Percentiles rank a stretch among this genome's conserved stretches.
These are phyloP conservation scores for Cercospora beticola DNA, from an alignment of 2,329 filamentous ascomycete species.

Conservation along the genomic window DNA sequence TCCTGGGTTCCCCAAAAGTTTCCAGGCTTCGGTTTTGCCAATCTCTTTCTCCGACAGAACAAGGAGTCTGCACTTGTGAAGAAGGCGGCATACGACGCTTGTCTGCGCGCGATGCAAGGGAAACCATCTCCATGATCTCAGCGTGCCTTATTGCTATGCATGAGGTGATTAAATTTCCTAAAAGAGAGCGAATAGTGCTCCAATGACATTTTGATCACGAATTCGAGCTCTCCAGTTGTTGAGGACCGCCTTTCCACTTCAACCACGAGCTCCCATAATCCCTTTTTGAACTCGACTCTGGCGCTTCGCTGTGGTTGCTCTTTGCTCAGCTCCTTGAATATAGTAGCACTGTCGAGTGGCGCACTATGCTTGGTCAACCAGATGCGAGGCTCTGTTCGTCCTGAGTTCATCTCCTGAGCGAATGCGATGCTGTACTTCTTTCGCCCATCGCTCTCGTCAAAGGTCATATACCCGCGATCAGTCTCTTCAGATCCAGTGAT, in stretches of 20 bases:
- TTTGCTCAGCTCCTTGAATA: conserved; percentile 10
- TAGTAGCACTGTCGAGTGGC: not conserved
- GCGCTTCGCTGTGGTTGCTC: conserved; percentile 5
- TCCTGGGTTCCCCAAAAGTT: conserved; percentile 43
- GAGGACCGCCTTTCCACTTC: conserved; percentile 15
- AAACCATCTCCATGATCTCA: not conserved
- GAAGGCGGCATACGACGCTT: conserved; percentile 42
- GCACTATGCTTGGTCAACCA: conserved; percentile 17
- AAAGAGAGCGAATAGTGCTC: conserved; percentile 22
- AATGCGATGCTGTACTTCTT: conserved; percentile 23
- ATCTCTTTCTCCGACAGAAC: conserved; percentile 43
- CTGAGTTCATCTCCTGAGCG: conserved; percentile 18
- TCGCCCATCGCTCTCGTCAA: conserved; percentile 21
- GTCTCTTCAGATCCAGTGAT: conserved; percentile 22
- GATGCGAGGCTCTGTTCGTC: conserved; percentile 19
- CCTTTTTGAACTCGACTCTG: conserved; percentile 24
- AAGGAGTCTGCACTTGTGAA: conserved; percentile 43
- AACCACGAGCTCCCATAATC: conserved; percentile 17
- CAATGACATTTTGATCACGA: conserved; percentile 19
- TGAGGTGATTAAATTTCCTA: conserved; percentile 10
- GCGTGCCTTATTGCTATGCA: conserved; percentile 4
- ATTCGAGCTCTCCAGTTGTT: conserved; percentile 19
- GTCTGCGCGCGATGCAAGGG: conserved; percentile 3
- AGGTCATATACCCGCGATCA: conserved; percentile 23
- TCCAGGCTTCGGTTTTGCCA: conserved; percentile 40